Base-by-base conservation (phyloP, 345 rosid genomes). In the Rhizophora mangle region DNA sequence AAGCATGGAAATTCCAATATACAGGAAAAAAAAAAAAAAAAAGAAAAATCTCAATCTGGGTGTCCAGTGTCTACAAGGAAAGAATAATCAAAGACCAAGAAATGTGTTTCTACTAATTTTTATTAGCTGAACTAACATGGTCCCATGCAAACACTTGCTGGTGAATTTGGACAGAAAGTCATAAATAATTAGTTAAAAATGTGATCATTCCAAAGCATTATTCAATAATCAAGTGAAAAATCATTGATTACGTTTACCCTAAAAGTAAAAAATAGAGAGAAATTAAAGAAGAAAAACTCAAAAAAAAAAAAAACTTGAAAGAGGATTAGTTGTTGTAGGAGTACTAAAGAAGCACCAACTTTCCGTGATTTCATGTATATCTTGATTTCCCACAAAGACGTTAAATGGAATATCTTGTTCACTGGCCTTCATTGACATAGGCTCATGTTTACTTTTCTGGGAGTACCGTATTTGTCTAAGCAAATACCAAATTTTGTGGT, bases 401-500 rank as follows among this genome's bases (percentile, higher is more conserved):
- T 67, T 75, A 85, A 74, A 81, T 69, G 82, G 84, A 80, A 78
- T 82, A 84, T 80, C 79, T 76, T 67, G 72, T 76, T 76, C 80
- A 62, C 63, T 73, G 80, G 36, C 72, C 64, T 62, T 9, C 5
- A 0, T 56, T 13, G 22, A 22, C 76, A 64, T 26, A 21, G 75
- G 64, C 73, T 76, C 70, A 62, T 68, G 70, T 53, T 79, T 16
- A 10, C 24, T 24, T 24, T 56, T 20, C 16, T 32, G 29, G 69
- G 65, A 65, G 15, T 58, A 57, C 69, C 76, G 34, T 72, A 62
- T 65, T 63, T 74, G 22, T 63, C 11, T 79, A 64, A 31, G 55
- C 26, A 10, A 6, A 53, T 7, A 13, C 15, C 46, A 30, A 34
- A 19, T 64, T 22, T 46, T 55, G 68, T 60, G 51, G 68, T 27